Base-by-base conservation (phyloP, 2,329 filamentous ascomycete species). In the Trichophyton rubrum region DNA sequence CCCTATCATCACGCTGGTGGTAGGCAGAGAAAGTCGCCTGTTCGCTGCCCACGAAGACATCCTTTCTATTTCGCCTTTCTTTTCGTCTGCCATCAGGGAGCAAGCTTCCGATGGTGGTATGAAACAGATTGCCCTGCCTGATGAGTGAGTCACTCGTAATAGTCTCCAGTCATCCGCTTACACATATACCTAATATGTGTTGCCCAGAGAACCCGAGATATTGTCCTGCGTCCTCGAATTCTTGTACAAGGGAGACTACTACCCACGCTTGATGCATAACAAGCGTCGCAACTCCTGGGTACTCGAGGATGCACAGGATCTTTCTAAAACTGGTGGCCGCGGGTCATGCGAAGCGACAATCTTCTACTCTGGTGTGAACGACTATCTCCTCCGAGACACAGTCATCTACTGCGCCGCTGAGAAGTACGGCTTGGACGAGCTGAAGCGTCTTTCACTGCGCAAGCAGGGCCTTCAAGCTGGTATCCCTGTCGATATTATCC, bases 21-120 rank as follows among this genome's bases (percentile, higher is more conserved):
- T 96, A 71, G 91, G 91, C 68, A 79, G 78, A 68, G 90, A 96
- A 70, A 87, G 88, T 73, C 88, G 91, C 70, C 82, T 96, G 74
- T 96, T 96, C 80, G 91, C 91, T 69, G 91, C 90, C 71, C 91
- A 96, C 77, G 89, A 96, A 80, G 89, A 96, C 76, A 86, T 96
- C 70, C 84, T 96, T 66, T 84, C 83, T 71, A 84, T 89, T 75
- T 92, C 90, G 72, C 87, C 90, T 66, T 95, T 88, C 76, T 95
- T 96, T 75, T 82, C 84, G 68, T 80, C 83, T 70, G 82, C 84
- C 68, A 82, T 90, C 70, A 85, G 83, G 69, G 84, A 83, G 71
- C 84, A 87, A 73, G 88, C 87, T 78, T 82, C 86, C 74, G 86
- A 88, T 72, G 81, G 77, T 63, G 74, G 76, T 77, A 78, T 84